A percentile compares a stretch with the other conserved stretches of the same genome.
Conservation (phyloP, 305 asterid genomes). For the Stenogyne calaminthoides region DNA sequence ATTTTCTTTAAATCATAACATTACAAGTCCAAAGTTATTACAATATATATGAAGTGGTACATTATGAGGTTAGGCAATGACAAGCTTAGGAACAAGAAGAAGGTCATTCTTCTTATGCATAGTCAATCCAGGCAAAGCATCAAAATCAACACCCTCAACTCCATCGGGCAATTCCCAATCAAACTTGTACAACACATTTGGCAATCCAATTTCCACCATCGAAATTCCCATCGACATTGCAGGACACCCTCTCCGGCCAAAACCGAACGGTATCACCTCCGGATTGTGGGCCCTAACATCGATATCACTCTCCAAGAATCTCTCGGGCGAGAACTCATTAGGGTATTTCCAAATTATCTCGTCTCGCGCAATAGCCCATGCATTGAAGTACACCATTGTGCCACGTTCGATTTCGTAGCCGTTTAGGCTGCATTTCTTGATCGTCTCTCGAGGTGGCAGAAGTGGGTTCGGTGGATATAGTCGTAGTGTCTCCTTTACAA, state of each 20-base stretch:
- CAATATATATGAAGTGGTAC: too few relatives aligned
- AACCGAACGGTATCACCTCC: slow-evolving; percentile 25
- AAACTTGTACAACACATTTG: slow-evolving; percentile 18
- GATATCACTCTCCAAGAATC: slow-evolving; percentile 23
- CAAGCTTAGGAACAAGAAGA: neutral
- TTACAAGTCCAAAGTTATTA: too few relatives aligned
- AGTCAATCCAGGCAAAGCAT: slow-evolving; percentile 16
- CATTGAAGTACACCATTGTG: slow-evolving; percentile 33
- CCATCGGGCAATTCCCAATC: slow-evolving; percentile 28
- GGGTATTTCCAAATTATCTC: slow-evolving; percentile 32
- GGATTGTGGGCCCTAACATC: slow-evolving; percentile 24
- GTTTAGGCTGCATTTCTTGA: slow-evolving; percentile 11
- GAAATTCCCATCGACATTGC: slow-evolving; percentile 13
- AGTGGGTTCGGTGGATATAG: slow-evolving; percentile 29
- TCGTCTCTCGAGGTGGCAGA: slow-evolving; percentile 31
- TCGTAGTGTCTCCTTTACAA: slow-evolving; percentile 35
- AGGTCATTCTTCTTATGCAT: slow-evolving; percentile 30
- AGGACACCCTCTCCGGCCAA: slow-evolving; percentile 27
- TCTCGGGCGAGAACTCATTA: slow-evolving; percentile 34
- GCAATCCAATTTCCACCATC: slow-evolving; percentile 9
- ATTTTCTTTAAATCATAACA: too few relatives aligned
- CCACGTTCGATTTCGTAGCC: slow-evolving; percentile 31
- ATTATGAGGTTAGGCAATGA: too few relatives aligned
- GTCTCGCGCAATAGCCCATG: slow-evolving; percentile 37
- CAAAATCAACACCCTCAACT: slow-evolving; percentile 20